A percentile compares a stretch with the other conserved stretches of the same genome.
Evolutionary conservation across 768 basidiomycete genomes (phyloP).

Genomic region (Tulasnella sp.): DNA sequence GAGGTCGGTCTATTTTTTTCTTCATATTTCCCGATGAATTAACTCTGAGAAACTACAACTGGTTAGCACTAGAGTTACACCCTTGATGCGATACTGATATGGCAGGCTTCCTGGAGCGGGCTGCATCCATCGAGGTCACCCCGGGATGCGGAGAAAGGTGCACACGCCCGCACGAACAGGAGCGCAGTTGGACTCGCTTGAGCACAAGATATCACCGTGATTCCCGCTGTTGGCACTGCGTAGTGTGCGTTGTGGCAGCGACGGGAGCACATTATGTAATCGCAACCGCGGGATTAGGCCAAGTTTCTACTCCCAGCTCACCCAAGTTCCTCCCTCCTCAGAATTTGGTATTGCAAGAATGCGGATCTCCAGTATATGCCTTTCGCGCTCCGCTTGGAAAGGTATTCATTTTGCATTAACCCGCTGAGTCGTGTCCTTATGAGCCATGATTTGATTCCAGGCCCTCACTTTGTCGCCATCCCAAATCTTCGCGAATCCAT

Average conservation of each 20-base stretch:
- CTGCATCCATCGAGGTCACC: too few relatives aligned
- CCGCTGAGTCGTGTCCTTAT: neutral
- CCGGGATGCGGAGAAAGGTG: too few relatives aligned
- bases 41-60: neutral
- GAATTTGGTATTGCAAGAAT: neutral
- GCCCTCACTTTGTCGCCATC: constrained; percentile 91
- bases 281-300: neutral
- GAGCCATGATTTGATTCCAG: constrained; percentile 30
- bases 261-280: neutral
- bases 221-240: too few relatives aligned
- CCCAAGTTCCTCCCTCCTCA: neutral
- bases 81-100: neutral
- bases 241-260: too few relatives aligned
- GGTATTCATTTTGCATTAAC: constrained; percentile 20
- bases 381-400: constrained; percentile 32
- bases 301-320: neutral
- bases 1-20: neutral
- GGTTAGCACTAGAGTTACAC: neutral
- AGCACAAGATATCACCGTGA: too few relatives aligned
- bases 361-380: neutral
- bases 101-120: neutral
- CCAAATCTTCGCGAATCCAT: constrained; percentile 75
- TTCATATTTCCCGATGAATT: neutral
- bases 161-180: too few relatives aligned
- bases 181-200: too few relatives aligned